phyloP scores from a whole-genome alignment of 257 asterid genomes.

The Solanum pimpinellifolium region DNA sequence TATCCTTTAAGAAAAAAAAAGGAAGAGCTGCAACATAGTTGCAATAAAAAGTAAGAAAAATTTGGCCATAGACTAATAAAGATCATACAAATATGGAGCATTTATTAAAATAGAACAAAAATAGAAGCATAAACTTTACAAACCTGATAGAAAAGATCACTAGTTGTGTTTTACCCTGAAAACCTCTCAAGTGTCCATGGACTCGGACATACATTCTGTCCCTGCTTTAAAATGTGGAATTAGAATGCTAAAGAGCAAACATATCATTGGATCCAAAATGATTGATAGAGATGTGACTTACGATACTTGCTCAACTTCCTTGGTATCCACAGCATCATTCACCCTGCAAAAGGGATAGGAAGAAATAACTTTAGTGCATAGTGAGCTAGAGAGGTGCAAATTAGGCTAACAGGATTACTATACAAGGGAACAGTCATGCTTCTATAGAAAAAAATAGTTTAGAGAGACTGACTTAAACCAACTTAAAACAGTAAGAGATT shows the following conservation, averaged over 20 bases:
- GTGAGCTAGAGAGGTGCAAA: background rate
- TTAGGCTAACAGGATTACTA: background rate
- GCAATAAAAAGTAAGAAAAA: background rate
- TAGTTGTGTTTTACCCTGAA: conserved; percentile 53
- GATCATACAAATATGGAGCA: background rate
- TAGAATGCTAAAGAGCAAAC: background rate
- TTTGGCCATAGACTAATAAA: background rate
- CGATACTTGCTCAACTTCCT: conserved; percentile 54
- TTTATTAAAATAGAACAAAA: background rate
- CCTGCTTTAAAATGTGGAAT: conserved; percentile 21
- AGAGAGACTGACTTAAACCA: background rate
- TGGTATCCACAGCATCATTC: conserved; percentile 56
- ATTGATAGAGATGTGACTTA: conserved; percentile 8
- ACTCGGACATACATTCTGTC: conserved; percentile 63
- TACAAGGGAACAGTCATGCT: background rate
- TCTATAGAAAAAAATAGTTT: background rate
- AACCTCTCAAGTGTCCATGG: conserved; percentile 62
- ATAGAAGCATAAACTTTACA: background rate
- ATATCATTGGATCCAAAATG: background rate
- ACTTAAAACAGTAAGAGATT: background rate
- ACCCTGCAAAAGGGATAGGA: conserved; percentile 38
- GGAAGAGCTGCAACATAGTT: background rate
- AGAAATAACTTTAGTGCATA: background rate
- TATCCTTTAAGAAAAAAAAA: background rate
- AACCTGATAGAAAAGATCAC: conserved; percentile 74